Evolutionary conservation across 495 filamentous ascomycete genomes (phyloP).

Genomic region (Xylaria grammica): DNA sequence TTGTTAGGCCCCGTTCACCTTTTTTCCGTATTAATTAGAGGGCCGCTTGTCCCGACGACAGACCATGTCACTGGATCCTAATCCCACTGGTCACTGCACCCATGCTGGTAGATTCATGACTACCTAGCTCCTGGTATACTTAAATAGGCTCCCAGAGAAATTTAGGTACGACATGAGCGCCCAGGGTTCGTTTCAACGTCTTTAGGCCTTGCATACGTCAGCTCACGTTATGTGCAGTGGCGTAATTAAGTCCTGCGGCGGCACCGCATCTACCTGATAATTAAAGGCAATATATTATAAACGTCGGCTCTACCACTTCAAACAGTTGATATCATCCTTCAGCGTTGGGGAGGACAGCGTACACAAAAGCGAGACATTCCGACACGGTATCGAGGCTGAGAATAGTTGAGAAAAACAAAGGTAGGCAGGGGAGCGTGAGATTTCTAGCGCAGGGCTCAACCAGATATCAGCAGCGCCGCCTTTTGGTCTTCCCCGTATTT

Average conservation of each 20-base stretch:
- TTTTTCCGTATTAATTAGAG: background rate
- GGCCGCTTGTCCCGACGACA: background rate
- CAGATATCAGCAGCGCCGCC: background rate
- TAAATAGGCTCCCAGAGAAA: background rate
- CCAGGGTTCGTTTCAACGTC: conserved; percentile 1
- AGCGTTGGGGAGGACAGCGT: background rate
- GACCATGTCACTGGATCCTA: background rate
- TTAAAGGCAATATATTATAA: background rate
- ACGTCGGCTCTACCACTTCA: background rate
- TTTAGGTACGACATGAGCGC: background rate
- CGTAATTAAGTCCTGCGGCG: background rate
- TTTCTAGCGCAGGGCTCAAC: conserved; percentile 2
- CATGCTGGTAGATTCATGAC: background rate
- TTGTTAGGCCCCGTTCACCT: conserved; percentile 3
- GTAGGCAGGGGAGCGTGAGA: too few relatives aligned
- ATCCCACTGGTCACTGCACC: background rate
- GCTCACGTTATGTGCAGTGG: background rate
- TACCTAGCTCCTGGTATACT: background rate
- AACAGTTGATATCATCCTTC: background rate
- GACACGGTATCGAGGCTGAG: background rate
- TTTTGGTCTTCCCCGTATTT: background rate
- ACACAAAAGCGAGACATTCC: background rate
- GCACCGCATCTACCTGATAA: background rate
- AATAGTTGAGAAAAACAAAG: too few relatives aligned
- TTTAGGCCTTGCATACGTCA: background rate